Base-by-base conservation (phyloP, 768 basidiomycete species). In the Nidula microcarpa region DNA sequence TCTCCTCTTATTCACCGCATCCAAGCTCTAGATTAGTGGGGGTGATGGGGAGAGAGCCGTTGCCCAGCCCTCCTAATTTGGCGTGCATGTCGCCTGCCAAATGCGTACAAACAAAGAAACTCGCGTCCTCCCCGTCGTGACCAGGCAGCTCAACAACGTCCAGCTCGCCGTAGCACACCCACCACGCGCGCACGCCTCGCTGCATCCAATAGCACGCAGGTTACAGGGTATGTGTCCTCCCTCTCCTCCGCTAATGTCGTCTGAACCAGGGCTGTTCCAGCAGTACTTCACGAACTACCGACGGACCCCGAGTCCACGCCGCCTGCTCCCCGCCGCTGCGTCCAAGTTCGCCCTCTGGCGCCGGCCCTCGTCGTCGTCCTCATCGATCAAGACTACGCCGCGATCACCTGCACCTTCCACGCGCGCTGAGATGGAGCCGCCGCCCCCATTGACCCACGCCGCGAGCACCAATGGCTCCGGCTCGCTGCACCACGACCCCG, bases 231-330 rank as follows among this genome's bases (percentile, higher is more conserved):
- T 45, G 52, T 51, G 51, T 59, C 52, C 43, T 55, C 23, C 33
- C 43, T 55, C 18, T 52, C 23, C 48, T 17, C 45, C 30, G 11
- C 32, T 32, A 23, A 60, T 60, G 60, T 57, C 60, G 13, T 52
- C 56, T 57, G 55, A 61, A 39, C 18, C 18, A 37, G 56, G 55
- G 9, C 33, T 57, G 51, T 61, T 60, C 34, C 62, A 68, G 67
- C 58, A 62, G 53, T 64, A 67, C 60, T 64, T 62, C 54, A 66
- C 62, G 57, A 66, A 53, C 51, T 62, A 65, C 57, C 61, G 60
- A 51, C 57, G 58, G 50, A 55, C 61, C 47, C 52, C 59, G 52
- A 23, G 48, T 33, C 6, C 35, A 49, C 39, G 16, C 39, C 13
- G 33, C 48, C 9, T 33, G 52, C 33, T 53, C 55, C 52, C 57